phyloP scores from a whole-genome alignment of 352 stramenopile genomes.

The Aphanomyces stellatus region DNA sequence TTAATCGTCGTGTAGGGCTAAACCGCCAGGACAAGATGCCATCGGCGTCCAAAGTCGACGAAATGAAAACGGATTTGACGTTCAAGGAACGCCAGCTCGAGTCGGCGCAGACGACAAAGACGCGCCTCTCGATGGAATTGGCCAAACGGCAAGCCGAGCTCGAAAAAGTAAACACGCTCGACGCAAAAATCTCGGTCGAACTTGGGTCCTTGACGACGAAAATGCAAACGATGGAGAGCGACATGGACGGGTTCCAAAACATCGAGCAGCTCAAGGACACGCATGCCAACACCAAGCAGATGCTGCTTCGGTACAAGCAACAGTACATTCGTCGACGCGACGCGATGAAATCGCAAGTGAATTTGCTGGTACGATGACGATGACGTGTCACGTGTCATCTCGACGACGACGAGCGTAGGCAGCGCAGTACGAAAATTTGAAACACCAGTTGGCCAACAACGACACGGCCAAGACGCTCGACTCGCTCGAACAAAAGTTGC shows the following conservation, averaged over 20 bases:
- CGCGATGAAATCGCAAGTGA: conserved; percentile 80
- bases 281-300: conserved; percentile 72
- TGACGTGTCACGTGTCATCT: no score
- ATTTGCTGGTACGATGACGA: no score
- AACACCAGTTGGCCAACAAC: conserved; percentile 58
- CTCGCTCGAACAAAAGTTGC: conserved; percentile 83
- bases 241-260: conserved; percentile 86
- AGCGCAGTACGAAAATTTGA: conserved; percentile 63
- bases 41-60: conserved; percentile 56
- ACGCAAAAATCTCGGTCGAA: conserved; percentile 81
- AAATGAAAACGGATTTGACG: conserved; percentile 82
- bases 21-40: conserved; percentile 67
- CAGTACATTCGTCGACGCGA: conserved; percentile 81
- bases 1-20: conserved; percentile 23
- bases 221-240: conserved; percentile 78
- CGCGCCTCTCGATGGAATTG: conserved; percentile 75
- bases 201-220: conserved; percentile 71
- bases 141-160: conserved; percentile 83
- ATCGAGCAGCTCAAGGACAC: conserved; percentile 77
- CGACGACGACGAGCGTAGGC: no score
- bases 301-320: conserved; percentile 56
- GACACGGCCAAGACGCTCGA: conserved; percentile 76
- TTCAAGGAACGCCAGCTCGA: conserved; percentile 92
- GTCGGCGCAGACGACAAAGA: conserved; percentile 81
- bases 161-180: conserved; percentile 86